Evolutionary conservation across 495 filamentous ascomycete species (phyloP), one percentile per base, ranked within the genome.

Genomic region (Tetracladium marchalianum): DNA sequence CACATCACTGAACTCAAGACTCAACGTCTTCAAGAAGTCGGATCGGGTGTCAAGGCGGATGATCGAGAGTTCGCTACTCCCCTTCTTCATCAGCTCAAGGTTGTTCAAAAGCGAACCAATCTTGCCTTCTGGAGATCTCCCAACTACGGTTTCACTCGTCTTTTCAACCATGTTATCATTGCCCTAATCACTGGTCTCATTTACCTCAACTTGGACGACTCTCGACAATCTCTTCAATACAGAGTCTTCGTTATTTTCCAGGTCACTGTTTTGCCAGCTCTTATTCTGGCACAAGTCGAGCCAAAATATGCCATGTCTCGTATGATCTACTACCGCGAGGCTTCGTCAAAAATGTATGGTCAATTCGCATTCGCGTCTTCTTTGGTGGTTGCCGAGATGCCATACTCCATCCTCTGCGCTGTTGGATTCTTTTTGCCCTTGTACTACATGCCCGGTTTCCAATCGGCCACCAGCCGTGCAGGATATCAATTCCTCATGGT

Each of bases 401-500:
- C 84, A 0, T 89, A 81, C 54, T 71, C 75, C 11, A 64, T 83
- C 31, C 52, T 86, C 16, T 70, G 76, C 7, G 80, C 71, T 10
- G 70, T 54, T 33, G 46, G 49, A 8, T 59, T 54, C 44, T 59
- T 55, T 44, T 31, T 53, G 0, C 50, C 52, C 16, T 16, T 54
- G 4, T 59, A 59, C 41, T 55, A 54, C 27, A 51, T 53, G 46
- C 49, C 50, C 11, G 46, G 43, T 5, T 59, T 59, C 43, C 47
- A 49, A 15, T n/a, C 17, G 32, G 70, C 65, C 2, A 52, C 76
- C 0, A 63, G 59, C 11, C 75, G 85, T 5, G 80, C 86, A 0
- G 87, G 86, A 0, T 89, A 87, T 61, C 83, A 87, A 54, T 89
- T 90, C 69, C 65, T 90, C 63, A 85, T 92, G 63, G 68, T 90